Evolutionary conservation across 306 rosid species (phyloP).

Genomic region (Sesbania bispinosa): DNA sequence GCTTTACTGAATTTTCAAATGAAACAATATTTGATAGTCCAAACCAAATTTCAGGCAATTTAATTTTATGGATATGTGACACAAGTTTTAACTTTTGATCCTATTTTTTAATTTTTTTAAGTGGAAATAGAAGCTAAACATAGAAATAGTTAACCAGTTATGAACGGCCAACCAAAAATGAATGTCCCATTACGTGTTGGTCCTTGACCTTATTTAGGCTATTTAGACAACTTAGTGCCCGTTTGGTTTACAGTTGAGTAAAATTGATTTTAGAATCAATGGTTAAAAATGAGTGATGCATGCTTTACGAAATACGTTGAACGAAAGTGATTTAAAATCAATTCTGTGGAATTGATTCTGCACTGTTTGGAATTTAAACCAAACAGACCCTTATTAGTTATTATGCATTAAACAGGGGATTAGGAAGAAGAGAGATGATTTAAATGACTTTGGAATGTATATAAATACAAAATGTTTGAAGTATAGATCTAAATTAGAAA

Average conservation of each 20-base stretch:
- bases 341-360: too few species aligned
- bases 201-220: neutral
- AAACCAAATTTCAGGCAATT: neutral
- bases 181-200: neutral
- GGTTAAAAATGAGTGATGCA: too few species aligned
- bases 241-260: too few species aligned
- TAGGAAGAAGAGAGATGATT: neutral
- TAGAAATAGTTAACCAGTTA: neutral
- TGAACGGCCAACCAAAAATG: slow-evolving; percentile 1
- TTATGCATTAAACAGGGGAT: neutral
- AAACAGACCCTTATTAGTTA: too few species aligned
- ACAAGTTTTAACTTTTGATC: neutral
- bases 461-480: neutral
- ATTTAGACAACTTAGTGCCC: neutral
- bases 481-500: neutral
- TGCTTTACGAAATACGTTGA: too few species aligned
- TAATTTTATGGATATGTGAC: neutral
- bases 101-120: neutral
- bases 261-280: too few species aligned
- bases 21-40: neutral
- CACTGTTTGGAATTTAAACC: too few species aligned
- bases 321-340: too few species aligned
- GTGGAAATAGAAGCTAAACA: neutral
- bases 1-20: neutral
- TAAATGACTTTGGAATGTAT: neutral